Evolutionary conservation across 805 yeast genomes (phyloP), one percentile per base, ranked within the genome.

Genomic region (Yarrowia divulgata): DNA sequence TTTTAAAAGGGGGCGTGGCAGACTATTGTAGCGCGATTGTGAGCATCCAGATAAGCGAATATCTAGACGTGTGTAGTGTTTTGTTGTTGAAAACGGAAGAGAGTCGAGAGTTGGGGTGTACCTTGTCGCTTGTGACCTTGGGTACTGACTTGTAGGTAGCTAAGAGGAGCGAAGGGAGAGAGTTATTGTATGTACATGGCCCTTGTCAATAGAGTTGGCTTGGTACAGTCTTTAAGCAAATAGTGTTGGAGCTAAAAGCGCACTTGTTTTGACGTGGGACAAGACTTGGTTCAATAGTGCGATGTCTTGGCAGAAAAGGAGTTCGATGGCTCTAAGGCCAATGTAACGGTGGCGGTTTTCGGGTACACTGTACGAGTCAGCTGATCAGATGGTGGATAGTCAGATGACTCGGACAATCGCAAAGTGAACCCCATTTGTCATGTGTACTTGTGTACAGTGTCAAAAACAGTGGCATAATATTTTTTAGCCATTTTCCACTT

Each of bases 11-110:
- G 39, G 64, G 64, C 64, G 48, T 40, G 18, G 64, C 39, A 42
- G 64, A 43, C 29, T 23, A 23, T 23, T 23, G 34, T 42, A 29
- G 64, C 64, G 49, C 64, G 64, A 43, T 40, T 42, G 49, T 57
- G 66, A 34, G 66, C 66, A 60, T 60, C 66, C 66, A 60, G 66
- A 60, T 60, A 60, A 60, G 66, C 34, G 32, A 60, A 60, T 60
- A 60, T 60, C 66, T 60, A 60, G 66, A 60, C 16, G 52, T 14
- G 40, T 10, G 29, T n/a, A 40, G 1, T 23, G 29, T 23, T n/a
- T 35, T 32, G 32, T 34, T 52, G 52, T 48, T 8, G 52, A 48
- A 13, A n/a, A 23, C 29, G 39, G 49, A 18, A 23, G 29, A 29
- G 34, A 40, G 40, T 23, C 43, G 12, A 12, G 52, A 18, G 66